Evolutionary conservation across 306 rosid species (phyloP), one percentile per base, ranked within the genome.

Genomic region (Datisca glomerata): DNA sequence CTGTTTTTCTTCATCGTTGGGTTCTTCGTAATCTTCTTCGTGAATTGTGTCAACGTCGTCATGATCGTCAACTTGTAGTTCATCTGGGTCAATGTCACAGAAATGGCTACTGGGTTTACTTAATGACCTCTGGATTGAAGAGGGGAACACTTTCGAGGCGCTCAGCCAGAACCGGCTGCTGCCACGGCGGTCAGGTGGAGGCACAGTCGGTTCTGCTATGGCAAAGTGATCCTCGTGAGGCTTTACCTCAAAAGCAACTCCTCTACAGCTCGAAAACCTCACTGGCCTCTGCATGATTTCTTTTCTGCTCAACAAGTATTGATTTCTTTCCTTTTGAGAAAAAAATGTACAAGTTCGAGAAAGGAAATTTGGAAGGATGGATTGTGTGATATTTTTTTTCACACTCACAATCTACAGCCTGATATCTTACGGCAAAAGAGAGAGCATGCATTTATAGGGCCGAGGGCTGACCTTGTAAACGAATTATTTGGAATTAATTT

Each of bases 201-300:
- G 51, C 7, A 5, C 34, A 29, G 55, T 2, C 7, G 56, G 24
- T 22, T 0, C 13, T 25, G 49, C 27, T 5, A 55, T 46, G 47
- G 80, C 34, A 13, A 73, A 73, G 18, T 70, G 80, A 28, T 68
- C 51, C 13, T 49, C 57, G n/a, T 55, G 64, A 24, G 60, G 64
- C 45, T 48, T 64, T 25, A 53, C 53, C 72, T 68, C 76, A 61
- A 73, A 73, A 28, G 75, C 60, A 35, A 64, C 70, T 1, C 76
- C 80, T 53, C 76, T 27, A 49, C 76, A 73, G 34, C 80, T 73
- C 4, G 80, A 64, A 35, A 64, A 68, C 18, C 69, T 64, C 8
- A 68, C 50, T 7, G 80, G 64, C 70, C 79, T 72, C 75, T 70
- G 72, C 70, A 47, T 68, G n/a, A n/a, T n/a, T n/a, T n/a, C n/a